phyloP scores from a whole-genome alignment of 1,284 basidiomycete species.

The Mycena sp. region DNA sequence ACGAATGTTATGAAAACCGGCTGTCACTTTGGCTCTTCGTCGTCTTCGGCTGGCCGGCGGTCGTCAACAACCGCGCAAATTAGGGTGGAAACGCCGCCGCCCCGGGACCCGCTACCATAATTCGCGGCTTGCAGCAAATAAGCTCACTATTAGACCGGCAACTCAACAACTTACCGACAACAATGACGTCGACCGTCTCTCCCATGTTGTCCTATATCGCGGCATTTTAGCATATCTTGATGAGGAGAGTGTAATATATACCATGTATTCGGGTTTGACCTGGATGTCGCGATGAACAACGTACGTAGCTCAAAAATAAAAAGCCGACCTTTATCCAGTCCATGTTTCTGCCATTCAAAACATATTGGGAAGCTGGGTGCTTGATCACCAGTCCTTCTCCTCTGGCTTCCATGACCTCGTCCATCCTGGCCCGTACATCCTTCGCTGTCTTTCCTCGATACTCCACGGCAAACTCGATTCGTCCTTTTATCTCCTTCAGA shows the following conservation, averaged over 20 bases:
- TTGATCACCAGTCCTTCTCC: slow-evolving; percentile 95
- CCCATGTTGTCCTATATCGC: slow-evolving; percentile 80
- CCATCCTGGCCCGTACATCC: slow-evolving; percentile 83
- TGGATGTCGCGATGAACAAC: slow-evolving; percentile 35
- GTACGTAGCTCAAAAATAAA: background rate
- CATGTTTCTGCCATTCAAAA: slow-evolving; percentile 84
- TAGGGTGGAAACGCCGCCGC: slow-evolving; percentile 83
- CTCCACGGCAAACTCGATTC: slow-evolving; percentile 82
- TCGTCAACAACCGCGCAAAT: slow-evolving; percentile 84
- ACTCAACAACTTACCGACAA: slow-evolving; percentile 70
- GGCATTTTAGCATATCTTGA: background rate
- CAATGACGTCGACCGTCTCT: slow-evolving; percentile 89
- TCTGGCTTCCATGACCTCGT: slow-evolving; percentile 81
- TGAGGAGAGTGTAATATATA: slow-evolving; percentile 44
- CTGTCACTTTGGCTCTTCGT: slow-evolving; percentile 70
- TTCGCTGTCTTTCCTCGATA: slow-evolving; percentile 79
- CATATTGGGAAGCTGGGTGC: slow-evolving; percentile 81
- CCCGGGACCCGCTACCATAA: slow-evolving; percentile 77
- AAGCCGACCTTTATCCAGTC: slow-evolving; percentile 88
- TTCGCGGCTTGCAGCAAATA: slow-evolving; percentile 61
- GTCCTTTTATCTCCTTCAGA: slow-evolving; percentile 73
- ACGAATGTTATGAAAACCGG: background rate
- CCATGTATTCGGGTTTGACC: slow-evolving; percentile 96
- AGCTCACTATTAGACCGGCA: slow-evolving; percentile 2
- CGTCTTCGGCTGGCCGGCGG: slow-evolving; percentile 58